A percentile compares a stretch with the other conserved stretches of the same genome.
phyloP scores from a whole-genome alignment of 306 rosid species.

The Vicia faba region DNA sequence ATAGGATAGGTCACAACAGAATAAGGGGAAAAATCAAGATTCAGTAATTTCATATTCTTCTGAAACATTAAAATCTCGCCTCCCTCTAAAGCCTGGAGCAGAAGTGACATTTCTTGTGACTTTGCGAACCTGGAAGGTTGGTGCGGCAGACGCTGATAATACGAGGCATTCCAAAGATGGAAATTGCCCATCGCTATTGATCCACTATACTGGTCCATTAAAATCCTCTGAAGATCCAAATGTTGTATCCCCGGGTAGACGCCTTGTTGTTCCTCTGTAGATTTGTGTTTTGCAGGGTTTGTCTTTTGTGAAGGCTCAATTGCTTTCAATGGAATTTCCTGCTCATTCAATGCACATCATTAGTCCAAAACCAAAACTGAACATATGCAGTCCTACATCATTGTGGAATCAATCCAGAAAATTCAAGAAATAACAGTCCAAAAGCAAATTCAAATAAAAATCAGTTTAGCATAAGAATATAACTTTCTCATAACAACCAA shows the following conservation, averaged over 20 bases:
- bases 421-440: too few species aligned
- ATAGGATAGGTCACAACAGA: too few species aligned
- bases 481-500: too few species aligned
- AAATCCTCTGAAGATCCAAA: slow-evolving; percentile 55
- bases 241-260: slow-evolving; percentile 85
- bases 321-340: slow-evolving; percentile 98
- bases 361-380: too few species aligned
- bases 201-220: slow-evolving; percentile 89
- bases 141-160: slow-evolving; percentile 60
- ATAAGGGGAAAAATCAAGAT: slow-evolving; percentile 93
- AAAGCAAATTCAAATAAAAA: too few species aligned
- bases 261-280: slow-evolving; percentile 85
- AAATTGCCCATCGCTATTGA: slow-evolving; percentile 71
- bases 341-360: too few species aligned
- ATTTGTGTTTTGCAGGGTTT: slow-evolving; percentile 91
- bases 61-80: slow-evolving; percentile 78
- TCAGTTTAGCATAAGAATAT: too few species aligned
- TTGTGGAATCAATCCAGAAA: too few species aligned
- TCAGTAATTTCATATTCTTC: slow-evolving; percentile 69
- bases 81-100: slow-evolving; percentile 90
- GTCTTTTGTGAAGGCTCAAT: slow-evolving; percentile 88
- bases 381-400: too few species aligned
- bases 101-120: slow-evolving; percentile 93
- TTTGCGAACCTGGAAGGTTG: slow-evolving; percentile 87
- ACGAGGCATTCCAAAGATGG: slow-evolving; percentile 75